Conservation (phyloP, 495 filamentous ascomycete genomes). For the Talaromyces wortmannii region DNA sequence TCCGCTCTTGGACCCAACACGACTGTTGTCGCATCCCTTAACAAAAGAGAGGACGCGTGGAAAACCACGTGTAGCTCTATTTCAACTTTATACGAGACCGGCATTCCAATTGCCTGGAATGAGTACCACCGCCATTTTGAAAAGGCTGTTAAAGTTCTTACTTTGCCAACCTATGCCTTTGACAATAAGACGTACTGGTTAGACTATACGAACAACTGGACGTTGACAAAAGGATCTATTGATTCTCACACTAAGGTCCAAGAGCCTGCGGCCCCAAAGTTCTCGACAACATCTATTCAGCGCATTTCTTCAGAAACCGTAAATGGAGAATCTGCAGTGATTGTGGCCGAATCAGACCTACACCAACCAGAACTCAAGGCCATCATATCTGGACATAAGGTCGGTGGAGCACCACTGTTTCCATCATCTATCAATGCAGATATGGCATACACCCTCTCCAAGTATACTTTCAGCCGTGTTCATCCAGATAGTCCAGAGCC, state of each 20-base stretch:
- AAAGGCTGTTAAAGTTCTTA: conserved; percentile 51
- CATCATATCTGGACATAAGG: conserved; percentile 60
- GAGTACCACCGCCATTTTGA: conserved; percentile 71
- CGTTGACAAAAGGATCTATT: conserved; percentile 34
- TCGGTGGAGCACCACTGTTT: conserved; percentile 57
- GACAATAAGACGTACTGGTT: conserved; percentile 82
- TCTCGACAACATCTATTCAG: conserved; percentile 55
- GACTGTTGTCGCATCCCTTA: conserved; percentile 49
- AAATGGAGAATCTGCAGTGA: conserved; percentile 41
- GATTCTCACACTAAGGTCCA: conserved; percentile 13
- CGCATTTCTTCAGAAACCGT: conserved; percentile 48
- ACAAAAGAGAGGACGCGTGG: conserved; percentile 53
- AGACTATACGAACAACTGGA: conserved; percentile 57
- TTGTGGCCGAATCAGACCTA: conserved; percentile 64
- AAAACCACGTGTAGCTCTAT: conserved; percentile 55
- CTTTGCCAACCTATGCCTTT: conserved; percentile 68
- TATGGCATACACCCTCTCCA: conserved; percentile 64
- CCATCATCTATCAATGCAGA: conserved; percentile 64
- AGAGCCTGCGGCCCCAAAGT: conserved; percentile 28
- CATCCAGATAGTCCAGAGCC: conserved; percentile 51
- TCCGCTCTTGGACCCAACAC: conserved; percentile 50
- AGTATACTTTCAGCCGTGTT: conserved; percentile 44
- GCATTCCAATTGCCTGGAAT: conserved; percentile 65
- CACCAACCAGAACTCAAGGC: conserved; percentile 50
- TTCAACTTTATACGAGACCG: conserved; percentile 53